Evolutionary conservation across 2,329 filamentous ascomycete species (phyloP).

Genomic region (Verticillium isaacii): DNA sequence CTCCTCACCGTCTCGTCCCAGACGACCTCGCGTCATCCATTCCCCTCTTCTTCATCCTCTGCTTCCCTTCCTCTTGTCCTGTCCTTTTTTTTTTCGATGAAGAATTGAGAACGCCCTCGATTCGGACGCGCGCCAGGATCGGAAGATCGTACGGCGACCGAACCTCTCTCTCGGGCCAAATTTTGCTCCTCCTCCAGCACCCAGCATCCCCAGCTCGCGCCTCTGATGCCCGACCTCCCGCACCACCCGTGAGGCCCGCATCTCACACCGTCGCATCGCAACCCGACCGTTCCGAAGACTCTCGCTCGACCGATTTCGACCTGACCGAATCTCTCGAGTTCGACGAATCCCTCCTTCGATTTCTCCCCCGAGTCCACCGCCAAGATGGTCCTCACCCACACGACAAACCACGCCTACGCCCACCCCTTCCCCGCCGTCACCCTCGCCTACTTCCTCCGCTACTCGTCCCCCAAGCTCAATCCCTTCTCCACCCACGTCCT

Average conservation of each 20-base stretch:
- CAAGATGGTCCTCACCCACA: slow-evolving; percentile 59
- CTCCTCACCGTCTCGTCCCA: slow-evolving; percentile 1
- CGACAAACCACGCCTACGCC: slow-evolving; percentile 67
- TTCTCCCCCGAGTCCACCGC: slow-evolving; percentile 3
- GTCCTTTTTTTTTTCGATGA: background rate
- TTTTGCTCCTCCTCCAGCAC: background rate
- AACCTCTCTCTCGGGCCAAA: background rate
- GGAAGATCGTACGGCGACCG: background rate
- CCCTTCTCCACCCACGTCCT: slow-evolving; percentile 79
- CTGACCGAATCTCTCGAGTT: no score
- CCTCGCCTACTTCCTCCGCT: slow-evolving; percentile 84
- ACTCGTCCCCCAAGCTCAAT: slow-evolving; percentile 66
- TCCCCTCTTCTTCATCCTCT: background rate
- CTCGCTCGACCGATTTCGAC: no score
- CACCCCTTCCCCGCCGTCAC: slow-evolving; percentile 83
- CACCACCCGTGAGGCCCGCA: background rate
- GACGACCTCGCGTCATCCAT: slow-evolving; percentile 1
- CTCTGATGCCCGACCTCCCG: background rate
- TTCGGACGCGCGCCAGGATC: background rate
- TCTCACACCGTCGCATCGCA: background rate
- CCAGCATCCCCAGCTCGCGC: background rate
- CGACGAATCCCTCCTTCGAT: background rate
- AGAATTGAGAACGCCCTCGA: background rate
- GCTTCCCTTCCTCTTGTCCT: background rate
- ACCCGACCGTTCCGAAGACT: background rate